A percentile compares a stretch with the other conserved stretches of the same genome.
Conservation (phyloP, 208 protist species). For the Crithidia brevicula region DNA sequence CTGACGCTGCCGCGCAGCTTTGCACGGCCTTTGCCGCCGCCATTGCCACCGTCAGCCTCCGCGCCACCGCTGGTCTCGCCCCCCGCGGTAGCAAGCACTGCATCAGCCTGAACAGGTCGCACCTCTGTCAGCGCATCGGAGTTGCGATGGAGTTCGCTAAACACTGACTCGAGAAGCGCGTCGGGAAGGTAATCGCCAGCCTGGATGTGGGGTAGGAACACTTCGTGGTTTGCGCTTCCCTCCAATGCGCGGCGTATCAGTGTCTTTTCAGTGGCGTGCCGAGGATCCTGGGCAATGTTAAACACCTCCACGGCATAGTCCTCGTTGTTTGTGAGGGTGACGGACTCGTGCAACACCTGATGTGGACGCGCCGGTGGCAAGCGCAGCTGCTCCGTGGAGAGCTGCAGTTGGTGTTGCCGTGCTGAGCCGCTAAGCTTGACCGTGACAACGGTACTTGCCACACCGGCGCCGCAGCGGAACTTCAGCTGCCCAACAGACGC, state of each 20-base stretch:
- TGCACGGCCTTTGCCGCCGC: neutral
- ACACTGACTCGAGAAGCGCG: conserved; percentile 71
- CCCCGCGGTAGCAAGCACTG: neutral
- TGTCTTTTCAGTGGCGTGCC: conserved; percentile 63
- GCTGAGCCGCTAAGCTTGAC: conserved; percentile 54
- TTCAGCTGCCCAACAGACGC: conserved; percentile 39
- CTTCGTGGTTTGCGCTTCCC: conserved; percentile 31
- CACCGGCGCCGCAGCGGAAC: conserved; percentile 67
- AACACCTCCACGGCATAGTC: conserved; percentile 90
- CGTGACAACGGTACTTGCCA: conserved; percentile 40
- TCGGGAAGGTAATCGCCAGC: conserved; percentile 75
- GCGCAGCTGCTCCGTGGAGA: conserved; percentile 56
- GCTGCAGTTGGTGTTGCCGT: conserved; percentile 36
- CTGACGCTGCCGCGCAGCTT: conserved; percentile 8
- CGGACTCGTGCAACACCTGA: conserved; percentile 50
- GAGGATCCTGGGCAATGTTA: conserved; percentile 79
- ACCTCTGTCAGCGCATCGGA: conserved; percentile 17
- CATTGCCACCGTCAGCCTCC: neutral
- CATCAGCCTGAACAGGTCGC: conserved; percentile 1
- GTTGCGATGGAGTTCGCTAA: conserved; percentile 37
- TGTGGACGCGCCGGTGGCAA: conserved; percentile 81
- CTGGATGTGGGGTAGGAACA: conserved; percentile 68
- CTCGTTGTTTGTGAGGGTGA: conserved; percentile 90
- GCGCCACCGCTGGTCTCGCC: neutral
- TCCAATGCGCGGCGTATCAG: conserved; percentile 58